A percentile compares a stretch with the other conserved stretches of the same genome.
phyloP scores from a whole-genome alignment of 1,139 yeast species.

The Magnusiomyces magnusii region DNA sequence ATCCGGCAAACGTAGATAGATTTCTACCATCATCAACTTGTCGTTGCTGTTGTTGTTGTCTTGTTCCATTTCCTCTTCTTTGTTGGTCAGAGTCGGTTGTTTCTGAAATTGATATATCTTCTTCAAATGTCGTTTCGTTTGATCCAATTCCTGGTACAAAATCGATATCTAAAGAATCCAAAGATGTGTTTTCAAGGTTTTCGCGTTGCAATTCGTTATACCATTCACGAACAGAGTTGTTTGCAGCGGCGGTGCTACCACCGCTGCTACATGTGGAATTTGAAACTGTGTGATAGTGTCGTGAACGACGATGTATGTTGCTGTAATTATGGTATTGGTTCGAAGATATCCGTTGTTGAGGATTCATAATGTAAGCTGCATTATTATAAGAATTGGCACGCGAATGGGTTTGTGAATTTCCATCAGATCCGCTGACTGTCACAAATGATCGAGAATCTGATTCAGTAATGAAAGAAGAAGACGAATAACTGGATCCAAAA shows the following conservation, averaged over 20 bases:
- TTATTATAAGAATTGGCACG: not conserved
- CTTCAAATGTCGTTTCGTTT: conserved; percentile 12
- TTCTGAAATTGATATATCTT: not conserved
- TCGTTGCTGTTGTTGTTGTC: not conserved
- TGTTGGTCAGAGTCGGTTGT: not conserved
- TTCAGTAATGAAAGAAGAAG: not conserved
- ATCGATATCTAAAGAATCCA: conserved; percentile 8
- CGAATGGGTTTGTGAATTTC: not conserved
- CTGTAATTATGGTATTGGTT: not conserved
- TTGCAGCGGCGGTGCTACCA: not conserved
- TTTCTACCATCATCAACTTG: not conserved
- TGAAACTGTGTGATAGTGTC: not conserved
- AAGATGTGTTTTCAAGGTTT: conserved; percentile 6
- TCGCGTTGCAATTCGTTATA: conserved; percentile 2
- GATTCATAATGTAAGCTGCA: not conserved
- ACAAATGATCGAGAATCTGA: not conserved
- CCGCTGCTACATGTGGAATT: not conserved
- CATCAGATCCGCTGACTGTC: not conserved
- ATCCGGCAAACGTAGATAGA: not conserved
- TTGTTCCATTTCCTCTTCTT: no score
- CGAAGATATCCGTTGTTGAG: not conserved
- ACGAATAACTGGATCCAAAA: not conserved
- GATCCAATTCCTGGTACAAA: conserved; percentile 8
- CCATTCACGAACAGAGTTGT: conserved; percentile 10
- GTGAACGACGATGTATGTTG: not conserved